Conservation (phyloP, 1,284 basidiomycete species). For the Ustilago cynodontis region DNA sequence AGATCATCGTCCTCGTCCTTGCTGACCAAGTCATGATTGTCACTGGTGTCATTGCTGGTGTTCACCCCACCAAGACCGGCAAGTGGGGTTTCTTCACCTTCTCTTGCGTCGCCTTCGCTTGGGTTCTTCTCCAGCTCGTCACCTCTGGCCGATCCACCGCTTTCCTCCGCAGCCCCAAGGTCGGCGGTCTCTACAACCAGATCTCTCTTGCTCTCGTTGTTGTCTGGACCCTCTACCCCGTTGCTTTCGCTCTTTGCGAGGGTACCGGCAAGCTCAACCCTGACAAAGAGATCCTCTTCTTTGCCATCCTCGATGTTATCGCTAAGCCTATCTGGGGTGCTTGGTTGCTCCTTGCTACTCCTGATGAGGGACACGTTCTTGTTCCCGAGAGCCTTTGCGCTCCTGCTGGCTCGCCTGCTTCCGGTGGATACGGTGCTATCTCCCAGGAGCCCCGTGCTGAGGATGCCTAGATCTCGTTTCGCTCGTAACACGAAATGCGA, state of each 20-base stretch:
- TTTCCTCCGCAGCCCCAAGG: slow-evolving; percentile 60
- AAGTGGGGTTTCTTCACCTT: slow-evolving; percentile 62
- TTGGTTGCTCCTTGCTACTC: slow-evolving; percentile 54
- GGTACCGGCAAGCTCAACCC: slow-evolving; percentile 56
- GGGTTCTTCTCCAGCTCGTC: slow-evolving; percentile 51
- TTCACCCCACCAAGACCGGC: slow-evolving; percentile 57
- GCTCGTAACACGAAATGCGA: background rate
- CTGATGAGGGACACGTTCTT: slow-evolving; percentile 60
- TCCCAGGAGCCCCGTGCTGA: slow-evolving; percentile 56
- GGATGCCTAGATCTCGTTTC: slow-evolving; percentile 42
- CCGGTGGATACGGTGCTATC: slow-evolving; percentile 58
- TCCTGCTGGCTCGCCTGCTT: slow-evolving; percentile 46
- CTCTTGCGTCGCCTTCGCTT: slow-evolving; percentile 52
- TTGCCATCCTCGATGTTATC: slow-evolving; percentile 60
- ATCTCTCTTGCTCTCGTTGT: slow-evolving; percentile 57
- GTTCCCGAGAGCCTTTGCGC: slow-evolving; percentile 54
- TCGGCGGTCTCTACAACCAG: slow-evolving; percentile 62
- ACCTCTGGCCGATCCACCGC: slow-evolving; percentile 55
- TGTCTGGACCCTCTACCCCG: slow-evolving; percentile 58
- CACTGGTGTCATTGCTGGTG: slow-evolving; percentile 58
- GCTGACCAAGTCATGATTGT: slow-evolving; percentile 61
- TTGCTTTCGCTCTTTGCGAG: slow-evolving; percentile 58
- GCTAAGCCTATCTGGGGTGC: slow-evolving; percentile 63
- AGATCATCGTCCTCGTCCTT: slow-evolving; percentile 56
- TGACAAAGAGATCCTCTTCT: slow-evolving; percentile 59